Conservation (phyloP, 495 filamentous ascomycete species). For the Aspergillus indologenus region DNA sequence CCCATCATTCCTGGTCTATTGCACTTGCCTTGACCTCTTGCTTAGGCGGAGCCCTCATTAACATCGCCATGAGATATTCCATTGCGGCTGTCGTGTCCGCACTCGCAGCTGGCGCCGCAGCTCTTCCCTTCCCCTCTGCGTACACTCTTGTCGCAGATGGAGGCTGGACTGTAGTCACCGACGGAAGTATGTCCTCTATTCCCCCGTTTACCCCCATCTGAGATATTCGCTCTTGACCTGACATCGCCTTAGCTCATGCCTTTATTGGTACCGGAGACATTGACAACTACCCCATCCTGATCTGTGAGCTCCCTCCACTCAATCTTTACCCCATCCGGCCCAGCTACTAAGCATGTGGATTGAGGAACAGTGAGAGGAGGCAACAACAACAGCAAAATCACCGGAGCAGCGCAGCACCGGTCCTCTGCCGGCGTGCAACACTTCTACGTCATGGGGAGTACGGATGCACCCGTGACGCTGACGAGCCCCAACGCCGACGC, state of each 20-base stretch:
- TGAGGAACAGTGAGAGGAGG: neutral
- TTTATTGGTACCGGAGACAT: conserved; percentile 1
- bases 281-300: neutral
- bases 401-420: neutral
- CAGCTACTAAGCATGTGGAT: neutral
- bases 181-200: neutral
- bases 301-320: neutral
- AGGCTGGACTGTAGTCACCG: conserved; percentile 1
- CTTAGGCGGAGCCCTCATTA: neutral
- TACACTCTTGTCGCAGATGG: conserved; percentile 5
- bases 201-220: neutral
- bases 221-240: neutral
- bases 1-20: neutral
- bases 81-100: neutral
- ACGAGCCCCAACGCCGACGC: neutral
- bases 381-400: neutral
- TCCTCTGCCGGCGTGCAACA: neutral
- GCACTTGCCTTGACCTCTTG: neutral
- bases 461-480: neutral
- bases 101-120: neutral
- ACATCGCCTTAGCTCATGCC: neutral
- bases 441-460: neutral
- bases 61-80: neutral
- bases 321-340: neutral
- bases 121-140: neutral